Conservation (phyloP, 192 early-diverging fungal species). For the Backusella circina region DNA sequence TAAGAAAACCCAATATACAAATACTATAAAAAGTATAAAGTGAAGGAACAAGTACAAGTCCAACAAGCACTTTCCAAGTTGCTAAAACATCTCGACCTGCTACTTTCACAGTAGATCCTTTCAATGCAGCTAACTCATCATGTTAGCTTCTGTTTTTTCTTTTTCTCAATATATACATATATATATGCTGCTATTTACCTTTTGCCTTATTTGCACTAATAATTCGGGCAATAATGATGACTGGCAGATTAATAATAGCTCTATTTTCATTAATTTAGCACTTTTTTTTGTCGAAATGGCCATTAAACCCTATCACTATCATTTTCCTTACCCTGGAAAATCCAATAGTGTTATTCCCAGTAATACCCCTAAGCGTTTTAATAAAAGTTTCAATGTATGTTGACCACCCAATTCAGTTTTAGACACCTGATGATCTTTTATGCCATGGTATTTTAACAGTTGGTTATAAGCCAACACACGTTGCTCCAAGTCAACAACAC, state of each 20-base stretch:
- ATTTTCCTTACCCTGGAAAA: constrained; percentile 71
- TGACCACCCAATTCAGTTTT: constrained; percentile 68
- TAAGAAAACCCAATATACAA: constrained; percentile 44
- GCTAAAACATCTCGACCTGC: constrained; percentile 92
- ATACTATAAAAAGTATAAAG: constrained; percentile 69
- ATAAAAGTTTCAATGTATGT: constrained; percentile 62
- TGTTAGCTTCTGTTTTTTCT: neutral
- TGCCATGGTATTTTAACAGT: constrained; percentile 85
- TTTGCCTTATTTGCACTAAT: constrained; percentile 52
- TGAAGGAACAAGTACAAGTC: constrained; percentile 68
- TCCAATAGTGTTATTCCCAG: constrained; percentile 67
- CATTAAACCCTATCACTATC: neutral
- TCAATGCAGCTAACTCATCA: constrained; percentile 65
- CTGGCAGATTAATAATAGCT: constrained; percentile 53
- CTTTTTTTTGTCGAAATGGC: neutral
- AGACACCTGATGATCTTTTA: constrained; percentile 94
- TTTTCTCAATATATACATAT: too few relatives aligned
- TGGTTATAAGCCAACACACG: constrained; percentile 83
- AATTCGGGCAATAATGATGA: constrained; percentile 47
- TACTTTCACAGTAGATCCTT: constrained; percentile 88
- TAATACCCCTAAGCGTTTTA: constrained; percentile 64
- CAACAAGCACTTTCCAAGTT: constrained; percentile 91
- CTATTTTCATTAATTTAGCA: constrained; percentile 18
- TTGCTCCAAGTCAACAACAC: constrained; percentile 69
- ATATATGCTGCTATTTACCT: constrained; percentile 36